Conservation (phyloP, 83 land plant genomes). For the Picea mariana region DNA sequence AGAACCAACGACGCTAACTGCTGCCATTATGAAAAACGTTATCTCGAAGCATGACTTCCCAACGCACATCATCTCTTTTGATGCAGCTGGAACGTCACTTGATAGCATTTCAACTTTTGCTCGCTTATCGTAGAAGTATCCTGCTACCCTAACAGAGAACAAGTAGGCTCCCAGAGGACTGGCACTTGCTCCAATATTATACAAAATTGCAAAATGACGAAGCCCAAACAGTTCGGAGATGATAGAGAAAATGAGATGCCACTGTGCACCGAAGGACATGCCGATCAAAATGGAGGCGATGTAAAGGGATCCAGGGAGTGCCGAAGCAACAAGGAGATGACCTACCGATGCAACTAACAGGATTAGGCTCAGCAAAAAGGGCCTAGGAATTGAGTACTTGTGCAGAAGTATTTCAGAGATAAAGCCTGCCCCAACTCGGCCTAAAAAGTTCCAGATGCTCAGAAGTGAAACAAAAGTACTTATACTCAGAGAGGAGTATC, state of each 20-base stretch:
- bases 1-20: constrained; percentile 22
- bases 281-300: constrained; percentile 31
- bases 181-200: constrained; percentile 25
- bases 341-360: constrained; percentile 21
- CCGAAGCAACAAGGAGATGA: constrained; percentile 31
- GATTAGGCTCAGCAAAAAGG: constrained; percentile 20
- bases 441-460: constrained; percentile 71
- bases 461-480: constrained; percentile 46
- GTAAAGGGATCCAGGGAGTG: constrained; percentile 30
- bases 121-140: constrained; percentile 29
- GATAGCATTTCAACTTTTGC: constrained; percentile 11
- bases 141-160: constrained; percentile 39
- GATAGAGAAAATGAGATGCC: constrained; percentile 29
- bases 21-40: constrained; percentile 37
- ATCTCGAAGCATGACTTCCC: constrained; percentile 28
- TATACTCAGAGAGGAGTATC: constrained; percentile 15
- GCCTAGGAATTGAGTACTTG: constrained; percentile 30
- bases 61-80: constrained; percentile 15
- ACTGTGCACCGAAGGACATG: constrained; percentile 31
- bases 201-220: constrained; percentile 33
- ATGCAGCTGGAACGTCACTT: neutral
- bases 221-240: constrained; percentile 45
- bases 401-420: constrained; percentile 35
- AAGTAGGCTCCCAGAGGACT: constrained; percentile 35
- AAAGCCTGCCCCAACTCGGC: constrained; percentile 34